These are phyloP conservation scores for Saccharomycopsis oosterbeekiorum DNA, from an alignment of 805 yeast genomes.

Conservation along the genomic window DNA sequence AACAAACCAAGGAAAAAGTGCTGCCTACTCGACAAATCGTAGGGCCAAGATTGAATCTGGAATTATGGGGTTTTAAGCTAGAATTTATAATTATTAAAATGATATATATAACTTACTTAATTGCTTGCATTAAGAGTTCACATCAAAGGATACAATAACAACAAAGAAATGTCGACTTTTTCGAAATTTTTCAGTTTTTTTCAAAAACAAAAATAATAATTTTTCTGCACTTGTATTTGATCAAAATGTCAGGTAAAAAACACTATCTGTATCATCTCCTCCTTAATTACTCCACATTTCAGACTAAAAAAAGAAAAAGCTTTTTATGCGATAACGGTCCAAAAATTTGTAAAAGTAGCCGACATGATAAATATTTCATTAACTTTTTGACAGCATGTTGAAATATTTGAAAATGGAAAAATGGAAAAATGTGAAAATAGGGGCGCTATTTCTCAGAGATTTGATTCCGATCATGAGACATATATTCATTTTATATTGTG, in stretches of 20 bases:
- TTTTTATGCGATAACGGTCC: background rate
- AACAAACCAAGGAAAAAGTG: constrained; percentile 5
- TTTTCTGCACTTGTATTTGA: background rate
- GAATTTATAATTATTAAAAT: background rate
- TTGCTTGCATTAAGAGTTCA: too few species aligned
- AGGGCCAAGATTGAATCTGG: constrained; percentile 14
- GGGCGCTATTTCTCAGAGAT: too few species aligned
- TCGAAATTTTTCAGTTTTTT: too few species aligned
- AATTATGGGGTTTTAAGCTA: constrained; percentile 9
- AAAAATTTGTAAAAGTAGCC: background rate
- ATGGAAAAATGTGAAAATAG: too few species aligned
- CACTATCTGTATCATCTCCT: background rate
- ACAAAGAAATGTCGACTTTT: too few species aligned
- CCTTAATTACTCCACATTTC: background rate
- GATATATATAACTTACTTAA: background rate
- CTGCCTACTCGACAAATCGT: constrained; percentile 6
- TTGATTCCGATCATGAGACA: too few species aligned
- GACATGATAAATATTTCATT: background rate
- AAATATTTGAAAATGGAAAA: background rate
- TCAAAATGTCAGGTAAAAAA: too few species aligned
- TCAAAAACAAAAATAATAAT: too few species aligned
- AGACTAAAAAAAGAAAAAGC: background rate
- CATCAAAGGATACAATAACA: too few species aligned
- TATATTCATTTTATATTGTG: too few species aligned
- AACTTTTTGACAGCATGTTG: too few species aligned